Evolutionary conservation across 371 early-diverging fungal species (phyloP).

Genomic region (Mucor lusitanicus): DNA sequence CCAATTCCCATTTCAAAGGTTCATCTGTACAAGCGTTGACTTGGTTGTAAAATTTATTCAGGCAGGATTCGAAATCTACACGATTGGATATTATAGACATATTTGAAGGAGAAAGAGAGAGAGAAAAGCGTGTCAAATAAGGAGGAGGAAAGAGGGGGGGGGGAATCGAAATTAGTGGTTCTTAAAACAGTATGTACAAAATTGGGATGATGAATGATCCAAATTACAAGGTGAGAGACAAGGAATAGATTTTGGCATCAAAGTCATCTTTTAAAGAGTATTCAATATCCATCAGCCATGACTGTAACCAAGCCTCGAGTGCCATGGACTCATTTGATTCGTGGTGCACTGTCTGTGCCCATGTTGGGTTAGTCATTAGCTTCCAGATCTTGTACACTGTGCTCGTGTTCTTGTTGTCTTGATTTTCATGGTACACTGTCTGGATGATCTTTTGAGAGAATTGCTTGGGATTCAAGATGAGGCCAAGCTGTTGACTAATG

Average conservation of each 20-base stretch:
- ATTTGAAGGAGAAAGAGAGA: neutral
- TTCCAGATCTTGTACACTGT: constrained; percentile 3
- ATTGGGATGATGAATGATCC: neutral
- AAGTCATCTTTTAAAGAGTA: constrained; percentile 12
- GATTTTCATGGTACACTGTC: constrained; percentile 1
- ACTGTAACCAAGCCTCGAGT: constrained; percentile 17
- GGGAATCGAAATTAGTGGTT: neutral
- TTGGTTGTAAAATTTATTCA: constrained; percentile 13
- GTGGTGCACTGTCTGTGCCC: constrained; percentile 9
- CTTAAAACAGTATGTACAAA: neutral
- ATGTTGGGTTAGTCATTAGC: neutral
- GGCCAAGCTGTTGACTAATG: constrained; percentile 29
- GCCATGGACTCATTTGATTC: constrained; percentile 19
- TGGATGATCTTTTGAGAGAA: constrained; percentile 25
- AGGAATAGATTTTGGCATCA: neutral
- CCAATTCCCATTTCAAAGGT: constrained; percentile 1
- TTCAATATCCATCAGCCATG: constrained; percentile 25
- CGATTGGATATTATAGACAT: constrained; percentile 12
- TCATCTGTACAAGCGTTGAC: neutral
- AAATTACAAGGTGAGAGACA: neutral
- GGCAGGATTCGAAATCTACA: constrained; percentile 11
- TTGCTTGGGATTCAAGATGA: constrained; percentile 24
- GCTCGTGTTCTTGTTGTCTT: neutral
- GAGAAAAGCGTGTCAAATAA: neutral
- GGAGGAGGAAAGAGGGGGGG: neutral